These are phyloP conservation scores for Anacardium occidentale DNA, from an alignment of 345 rosid genomes.

Conservation along the genomic window DNA sequence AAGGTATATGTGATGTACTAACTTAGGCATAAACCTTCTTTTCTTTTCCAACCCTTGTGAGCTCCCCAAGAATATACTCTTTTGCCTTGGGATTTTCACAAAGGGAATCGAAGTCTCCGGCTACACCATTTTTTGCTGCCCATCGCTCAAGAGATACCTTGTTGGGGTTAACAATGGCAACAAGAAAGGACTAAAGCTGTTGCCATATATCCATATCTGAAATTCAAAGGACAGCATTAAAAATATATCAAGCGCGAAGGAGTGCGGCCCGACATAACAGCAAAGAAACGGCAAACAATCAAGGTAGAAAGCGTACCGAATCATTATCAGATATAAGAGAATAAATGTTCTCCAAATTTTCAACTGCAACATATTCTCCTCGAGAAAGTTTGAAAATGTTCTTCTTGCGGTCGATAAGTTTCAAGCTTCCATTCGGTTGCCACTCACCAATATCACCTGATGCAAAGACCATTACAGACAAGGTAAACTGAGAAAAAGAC, in stretches of 20 bases:
- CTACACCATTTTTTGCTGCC: slow-evolving; percentile 65
- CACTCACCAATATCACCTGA: slow-evolving; percentile 96
- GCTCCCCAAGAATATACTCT: slow-evolving; percentile 68
- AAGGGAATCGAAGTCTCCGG: slow-evolving; percentile 64
- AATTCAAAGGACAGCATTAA: slow-evolving; percentile 8
- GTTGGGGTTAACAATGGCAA: slow-evolving; percentile 87
- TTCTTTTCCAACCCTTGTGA: slow-evolving; percentile 64
- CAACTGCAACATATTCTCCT: slow-evolving; percentile 98
- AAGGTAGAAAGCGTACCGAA: slow-evolving; percentile 42
- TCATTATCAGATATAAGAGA: slow-evolving; percentile 60
- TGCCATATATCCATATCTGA: slow-evolving; percentile 95
- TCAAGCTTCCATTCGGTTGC: slow-evolving; percentile 97
- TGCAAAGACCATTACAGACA: slow-evolving; percentile 7
- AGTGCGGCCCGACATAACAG: too few relatives aligned
- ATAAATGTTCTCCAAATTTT: slow-evolving; percentile 86
- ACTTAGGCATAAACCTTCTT: slow-evolving; percentile 52
- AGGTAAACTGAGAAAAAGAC: slow-evolving; percentile 5
- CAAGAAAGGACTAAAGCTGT: slow-evolving; percentile 82
- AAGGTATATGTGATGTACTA: background rate
- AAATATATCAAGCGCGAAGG: too few relatives aligned
- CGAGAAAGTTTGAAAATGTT: slow-evolving; percentile 95
- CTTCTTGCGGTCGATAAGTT: slow-evolving; percentile 86
- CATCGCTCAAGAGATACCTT: slow-evolving; percentile 65
- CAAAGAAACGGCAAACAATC: too few relatives aligned
- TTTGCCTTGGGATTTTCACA: slow-evolving; percentile 68